A percentile compares a stretch with the other conserved stretches of the same genome.
Evolutionary conservation across 352 stramenopile species (phyloP).

Genomic region (Thalassiosira sp.): DNA sequence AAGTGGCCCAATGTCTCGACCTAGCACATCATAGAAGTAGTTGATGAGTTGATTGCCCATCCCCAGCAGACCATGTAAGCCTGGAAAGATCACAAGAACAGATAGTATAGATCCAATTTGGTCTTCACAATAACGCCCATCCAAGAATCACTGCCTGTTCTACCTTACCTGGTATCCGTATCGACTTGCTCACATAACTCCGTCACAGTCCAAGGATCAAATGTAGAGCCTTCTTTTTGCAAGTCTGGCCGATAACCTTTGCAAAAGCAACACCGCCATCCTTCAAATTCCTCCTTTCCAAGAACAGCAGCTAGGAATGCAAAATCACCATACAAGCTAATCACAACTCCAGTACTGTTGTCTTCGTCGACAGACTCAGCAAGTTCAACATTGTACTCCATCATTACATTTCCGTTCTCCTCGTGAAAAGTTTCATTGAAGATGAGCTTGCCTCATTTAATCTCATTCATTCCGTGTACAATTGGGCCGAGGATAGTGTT

Average conservation of each 20-base stretch:
- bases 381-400: background rate
- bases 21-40: slow-evolving; percentile 1
- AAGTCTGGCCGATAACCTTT: slow-evolving; percentile 2
- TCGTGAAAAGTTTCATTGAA: background rate
- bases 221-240: background rate
- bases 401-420: background rate
- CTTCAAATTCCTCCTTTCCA: slow-evolving; percentile 14
- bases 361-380: background rate
- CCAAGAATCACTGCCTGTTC: background rate
- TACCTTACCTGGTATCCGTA: background rate
- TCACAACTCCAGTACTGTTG: background rate
- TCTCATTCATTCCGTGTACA: background rate
- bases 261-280: slow-evolving; percentile 16
- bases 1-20: slow-evolving; percentile 4
- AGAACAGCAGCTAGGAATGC: slow-evolving; percentile 19
- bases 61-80: background rate
- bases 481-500: background rate
- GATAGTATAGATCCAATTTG: no score
- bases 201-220: background rate
- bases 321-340: slow-evolving; percentile 7
- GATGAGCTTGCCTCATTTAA: background rate
- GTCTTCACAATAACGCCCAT: background rate
- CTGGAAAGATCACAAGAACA: background rate
- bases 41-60: slow-evolving; percentile 3
- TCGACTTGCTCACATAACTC: background rate